Evolutionary conservation across 2,329 filamentous ascomycete genomes (phyloP).

Genomic region (Nigrospora osmanthi): DNA sequence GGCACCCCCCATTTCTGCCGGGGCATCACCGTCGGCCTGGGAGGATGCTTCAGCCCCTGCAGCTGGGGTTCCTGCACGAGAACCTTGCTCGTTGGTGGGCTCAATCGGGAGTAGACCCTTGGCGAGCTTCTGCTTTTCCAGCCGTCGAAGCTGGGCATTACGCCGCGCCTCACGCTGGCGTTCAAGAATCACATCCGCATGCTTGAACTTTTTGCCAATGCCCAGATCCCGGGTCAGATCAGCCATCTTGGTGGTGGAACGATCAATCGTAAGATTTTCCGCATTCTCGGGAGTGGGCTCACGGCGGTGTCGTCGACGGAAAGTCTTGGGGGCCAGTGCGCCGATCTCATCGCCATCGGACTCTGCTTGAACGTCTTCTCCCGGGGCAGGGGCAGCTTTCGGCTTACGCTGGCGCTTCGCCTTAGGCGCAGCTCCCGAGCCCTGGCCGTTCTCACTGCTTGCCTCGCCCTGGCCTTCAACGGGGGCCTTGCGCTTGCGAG

Average conservation of each 20-base stretch:
- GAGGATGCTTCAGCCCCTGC: conserved; percentile 12
- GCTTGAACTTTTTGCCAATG: conserved; percentile 68
- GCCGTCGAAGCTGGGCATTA: conserved; percentile 29
- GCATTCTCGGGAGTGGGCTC: conserved; percentile 56
- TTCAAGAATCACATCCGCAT: conserved; percentile 64
- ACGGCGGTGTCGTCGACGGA: conserved; percentile 23
- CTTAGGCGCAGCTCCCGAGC: conserved; percentile 15
- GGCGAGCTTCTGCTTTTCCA: conserved; percentile 24
- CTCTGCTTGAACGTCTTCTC: conserved; percentile 10
- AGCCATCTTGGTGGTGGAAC: conserved; percentile 60
- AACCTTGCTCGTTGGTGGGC: conserved; percentile 5
- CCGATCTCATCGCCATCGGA: conserved; percentile 12
- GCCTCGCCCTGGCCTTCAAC: conserved; percentile 6
- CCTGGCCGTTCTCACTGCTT: conserved; percentile 3
- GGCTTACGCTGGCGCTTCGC: conserved; percentile 19
- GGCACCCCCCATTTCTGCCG: conserved; percentile 15
- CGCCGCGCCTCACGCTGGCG: conserved; percentile 44
- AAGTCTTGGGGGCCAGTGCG: conserved; percentile 11
- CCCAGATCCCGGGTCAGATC: conserved; percentile 63
- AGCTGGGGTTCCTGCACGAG: conserved; percentile 9
- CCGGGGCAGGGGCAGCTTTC: conserved; percentile 5
- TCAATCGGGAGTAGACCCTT: conserved; percentile 13
- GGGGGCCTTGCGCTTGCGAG: conserved; percentile 16
- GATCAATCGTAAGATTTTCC: conserved; percentile 55
- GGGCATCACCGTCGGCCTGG: conserved; percentile 9